Conservation (phyloP, 1,139 yeast species). For the Kodamaea arcana region DNA sequence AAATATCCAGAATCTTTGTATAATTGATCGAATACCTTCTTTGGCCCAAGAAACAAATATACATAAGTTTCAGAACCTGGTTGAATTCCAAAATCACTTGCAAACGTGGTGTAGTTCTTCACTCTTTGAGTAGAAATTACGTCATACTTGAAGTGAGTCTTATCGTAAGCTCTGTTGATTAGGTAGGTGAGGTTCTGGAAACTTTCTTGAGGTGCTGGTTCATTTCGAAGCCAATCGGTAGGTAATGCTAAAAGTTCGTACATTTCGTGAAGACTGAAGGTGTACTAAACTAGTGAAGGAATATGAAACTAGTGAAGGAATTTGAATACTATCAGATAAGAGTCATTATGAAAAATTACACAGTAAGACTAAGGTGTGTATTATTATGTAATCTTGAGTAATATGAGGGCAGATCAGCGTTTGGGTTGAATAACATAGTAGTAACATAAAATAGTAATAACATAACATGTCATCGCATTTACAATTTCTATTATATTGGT, state of each 20-base stretch:
- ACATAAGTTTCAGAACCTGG: slow-evolving; percentile 17
- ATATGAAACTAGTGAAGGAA: no score
- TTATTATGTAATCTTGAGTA: no score
- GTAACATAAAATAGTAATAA: no score
- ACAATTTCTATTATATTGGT: no score
- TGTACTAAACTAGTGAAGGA: neutral
- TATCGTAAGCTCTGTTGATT: slow-evolving; percentile 49
- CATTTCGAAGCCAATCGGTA: slow-evolving; percentile 19
- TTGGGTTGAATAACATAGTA: no score
- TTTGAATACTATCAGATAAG: no score
- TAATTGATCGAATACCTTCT: slow-evolving; percentile 14
- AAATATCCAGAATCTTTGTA: slow-evolving; percentile 9
- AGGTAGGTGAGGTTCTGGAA: slow-evolving; percentile 17
- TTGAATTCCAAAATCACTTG: slow-evolving; percentile 28
- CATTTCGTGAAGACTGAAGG: slow-evolving; percentile 10
- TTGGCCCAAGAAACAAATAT: slow-evolving; percentile 29
- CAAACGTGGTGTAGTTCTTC: slow-evolving; percentile 22
- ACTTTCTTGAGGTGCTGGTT: slow-evolving; percentile 6
- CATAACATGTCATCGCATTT: no score
- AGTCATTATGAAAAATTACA: no score
- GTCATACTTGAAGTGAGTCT: slow-evolving; percentile 39
- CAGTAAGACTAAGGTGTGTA: no score
- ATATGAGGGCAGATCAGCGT: no score
- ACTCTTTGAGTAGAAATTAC: slow-evolving; percentile 44
- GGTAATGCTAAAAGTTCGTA: slow-evolving; percentile 23